Evolutionary conservation across 2,329 filamentous ascomycete genomes (phyloP).

Genomic region (Trichoderma brevicompactum): DNA sequence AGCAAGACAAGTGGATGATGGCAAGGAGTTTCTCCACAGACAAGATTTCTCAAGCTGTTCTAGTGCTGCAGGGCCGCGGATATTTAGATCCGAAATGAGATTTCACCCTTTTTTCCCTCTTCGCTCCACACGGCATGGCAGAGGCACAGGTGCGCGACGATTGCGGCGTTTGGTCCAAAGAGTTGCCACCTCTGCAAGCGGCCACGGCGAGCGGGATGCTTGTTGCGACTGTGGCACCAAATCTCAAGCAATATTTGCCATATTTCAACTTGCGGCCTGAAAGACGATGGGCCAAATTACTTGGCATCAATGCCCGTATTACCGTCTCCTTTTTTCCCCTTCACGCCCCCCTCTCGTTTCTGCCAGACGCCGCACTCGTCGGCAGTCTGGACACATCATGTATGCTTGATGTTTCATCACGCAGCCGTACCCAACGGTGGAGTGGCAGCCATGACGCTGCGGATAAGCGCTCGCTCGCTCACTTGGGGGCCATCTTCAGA

Average conservation of each 20-base stretch:
- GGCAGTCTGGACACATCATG: neutral
- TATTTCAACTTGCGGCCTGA: neutral
- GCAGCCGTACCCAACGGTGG: conserved; percentile 10
- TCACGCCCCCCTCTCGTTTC: neutral
- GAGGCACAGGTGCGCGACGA: neutral
- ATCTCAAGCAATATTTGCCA: conserved; percentile 19
- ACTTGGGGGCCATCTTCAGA: neutral
- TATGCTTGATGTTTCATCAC: neutral
- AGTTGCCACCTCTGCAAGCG: conserved; percentile 12
- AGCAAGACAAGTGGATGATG: neutral
- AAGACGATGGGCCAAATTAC: conserved; percentile 2
- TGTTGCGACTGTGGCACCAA: conserved; percentile 19
- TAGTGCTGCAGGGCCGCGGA: conserved; percentile 3
- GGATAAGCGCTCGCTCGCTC: conserved; percentile 14
- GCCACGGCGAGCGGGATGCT: neutral
- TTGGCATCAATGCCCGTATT: conserved; percentile 8
- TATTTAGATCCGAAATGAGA: conserved; percentile 23
- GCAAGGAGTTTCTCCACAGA: conserved; percentile 1
- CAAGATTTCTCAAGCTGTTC: conserved; percentile 1
- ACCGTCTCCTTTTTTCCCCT: neutral
- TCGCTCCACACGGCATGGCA: conserved; percentile 2
- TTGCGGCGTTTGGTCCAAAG: neutral
- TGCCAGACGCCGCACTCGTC: neutral
- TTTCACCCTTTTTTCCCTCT: conserved; percentile 9
- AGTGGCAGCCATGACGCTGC: neutral